Percentiles rank a stretch among this genome's conserved stretches.
Conservation (phyloP, 805 yeast species). For the Barnettozyma botsteinii region DNA sequence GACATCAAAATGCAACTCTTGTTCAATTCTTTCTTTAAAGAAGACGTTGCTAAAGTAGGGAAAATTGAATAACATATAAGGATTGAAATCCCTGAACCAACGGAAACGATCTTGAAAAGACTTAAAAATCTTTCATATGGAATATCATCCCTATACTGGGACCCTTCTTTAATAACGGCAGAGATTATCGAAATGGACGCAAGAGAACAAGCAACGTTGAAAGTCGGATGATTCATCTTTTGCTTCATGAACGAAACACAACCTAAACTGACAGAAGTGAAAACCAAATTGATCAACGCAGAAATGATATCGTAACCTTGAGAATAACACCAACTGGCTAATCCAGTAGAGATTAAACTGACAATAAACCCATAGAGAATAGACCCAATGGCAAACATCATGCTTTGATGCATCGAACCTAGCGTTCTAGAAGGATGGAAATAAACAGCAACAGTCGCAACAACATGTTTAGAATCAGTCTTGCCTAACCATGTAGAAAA, state of each 20-base stretch:
- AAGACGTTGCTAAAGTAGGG: conserved; percentile 52
- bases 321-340: conserved; percentile 42
- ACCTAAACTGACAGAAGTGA: conserved; percentile 54
- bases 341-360: conserved; percentile 45
- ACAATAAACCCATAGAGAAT: conserved; percentile 48
- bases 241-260: conserved; percentile 65
- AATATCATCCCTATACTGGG: conserved; percentile 49
- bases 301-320: conserved; percentile 44
- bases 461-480: conserved; percentile 72
- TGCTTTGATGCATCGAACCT: conserved; percentile 76
- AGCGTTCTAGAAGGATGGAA: conserved; percentile 77
- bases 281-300: conserved; percentile 46
- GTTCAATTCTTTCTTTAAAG: conserved; percentile 41
- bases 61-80: conserved; percentile 54
- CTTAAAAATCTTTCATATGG: conserved; percentile 50
- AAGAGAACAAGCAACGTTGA: conserved; percentile 75
- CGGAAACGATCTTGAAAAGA: conserved; percentile 49
- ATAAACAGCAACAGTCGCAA: conserved; percentile 79
- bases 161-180: conserved; percentile 69
- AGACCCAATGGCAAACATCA: conserved; percentile 52
- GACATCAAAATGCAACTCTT: conserved; percentile 50
- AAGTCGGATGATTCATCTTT: conserved; percentile 57
- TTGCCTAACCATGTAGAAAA: conserved; percentile 50
- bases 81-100: conserved; percentile 59
- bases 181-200: conserved; percentile 68